Evolutionary conservation across 169 alveolate genomes (phyloP).

Genomic region (Plasmodium gonderi): DNA sequence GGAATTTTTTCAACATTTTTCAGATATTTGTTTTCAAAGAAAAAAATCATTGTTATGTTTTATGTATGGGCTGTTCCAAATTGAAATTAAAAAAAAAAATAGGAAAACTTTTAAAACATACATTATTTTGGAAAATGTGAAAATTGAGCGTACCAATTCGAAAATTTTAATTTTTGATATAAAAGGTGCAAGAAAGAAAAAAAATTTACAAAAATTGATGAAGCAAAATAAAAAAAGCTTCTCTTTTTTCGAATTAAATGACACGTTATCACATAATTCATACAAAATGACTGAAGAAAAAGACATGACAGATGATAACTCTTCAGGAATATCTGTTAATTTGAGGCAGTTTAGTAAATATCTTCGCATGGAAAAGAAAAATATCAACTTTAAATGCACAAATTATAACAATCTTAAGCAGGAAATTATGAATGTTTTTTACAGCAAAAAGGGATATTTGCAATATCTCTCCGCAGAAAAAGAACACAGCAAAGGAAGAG

Average conservation of each 20-base stretch:
- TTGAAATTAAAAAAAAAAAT: slow-evolving; percentile 40
- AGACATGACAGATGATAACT: slow-evolving; percentile 8
- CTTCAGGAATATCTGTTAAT: slow-evolving; percentile 35
- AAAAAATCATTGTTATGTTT: slow-evolving; percentile 47
- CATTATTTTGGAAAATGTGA: slow-evolving; percentile 66
- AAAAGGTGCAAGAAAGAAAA: slow-evolving; percentile 73
- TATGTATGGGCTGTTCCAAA: slow-evolving; percentile 63
- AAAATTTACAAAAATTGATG: slow-evolving; percentile 56
- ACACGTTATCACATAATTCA: slow-evolving; percentile 19
- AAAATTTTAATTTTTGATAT: slow-evolving; percentile 73
- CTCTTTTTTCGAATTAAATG: slow-evolving; percentile 32
- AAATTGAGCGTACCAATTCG: slow-evolving; percentile 28
- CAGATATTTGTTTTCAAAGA: slow-evolving; percentile 25
- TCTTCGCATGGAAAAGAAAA: slow-evolving; percentile 29
- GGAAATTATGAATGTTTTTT: neutral
- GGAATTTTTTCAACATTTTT: slow-evolving; percentile 70
- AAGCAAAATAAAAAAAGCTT: slow-evolving; percentile 32
- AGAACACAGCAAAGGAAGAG: neutral
- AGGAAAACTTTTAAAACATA: slow-evolving; percentile 39
- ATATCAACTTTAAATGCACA: neutral
- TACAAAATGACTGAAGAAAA: slow-evolving; percentile 20
- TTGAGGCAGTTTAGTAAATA: slow-evolving; percentile 13
- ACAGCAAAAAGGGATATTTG: slow-evolving; percentile 1
- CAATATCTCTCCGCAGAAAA: neutral
- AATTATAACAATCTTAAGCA: neutral